Conservation (phyloP, 1,139 yeast species). For the Arxiozyma slooffiae region DNA sequence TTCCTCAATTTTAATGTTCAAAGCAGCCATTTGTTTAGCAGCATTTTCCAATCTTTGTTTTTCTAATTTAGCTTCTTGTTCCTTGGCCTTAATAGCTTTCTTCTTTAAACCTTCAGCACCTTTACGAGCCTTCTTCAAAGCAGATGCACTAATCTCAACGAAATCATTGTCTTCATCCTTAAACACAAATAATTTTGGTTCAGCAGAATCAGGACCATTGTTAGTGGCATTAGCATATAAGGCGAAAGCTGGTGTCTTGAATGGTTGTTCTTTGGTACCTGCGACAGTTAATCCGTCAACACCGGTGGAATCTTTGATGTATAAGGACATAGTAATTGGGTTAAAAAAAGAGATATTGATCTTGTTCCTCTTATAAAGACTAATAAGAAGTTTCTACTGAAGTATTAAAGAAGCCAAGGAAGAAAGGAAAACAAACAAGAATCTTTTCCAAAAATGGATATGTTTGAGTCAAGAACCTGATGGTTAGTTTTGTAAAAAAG, state of each 20-base stretch:
- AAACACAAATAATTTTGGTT: conserved; percentile 53
- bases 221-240: conserved; percentile 32
- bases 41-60: conserved; percentile 55
- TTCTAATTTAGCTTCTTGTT: conserved; percentile 51
- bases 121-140: conserved; percentile 91
- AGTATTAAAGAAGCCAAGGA: neutral
- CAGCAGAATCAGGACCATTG: conserved; percentile 28
- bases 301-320: conserved; percentile 68
- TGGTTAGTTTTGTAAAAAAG: too few species aligned
- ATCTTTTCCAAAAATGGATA: neutral
- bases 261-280: conserved; percentile 66
- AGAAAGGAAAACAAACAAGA: neutral
- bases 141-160: conserved; percentile 80
- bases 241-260: conserved; percentile 78
- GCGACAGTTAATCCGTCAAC: conserved; percentile 43
- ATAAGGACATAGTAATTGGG: conserved; percentile 30
- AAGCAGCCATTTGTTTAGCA: conserved; percentile 63
- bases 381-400: neutral
- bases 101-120: conserved; percentile 88
- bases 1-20: conserved; percentile 63
- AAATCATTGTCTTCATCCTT: conserved; percentile 56
- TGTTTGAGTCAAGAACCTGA: too few species aligned
- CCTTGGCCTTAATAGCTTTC: conserved; percentile 74
- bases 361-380: neutral
- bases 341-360: neutral